Base-by-base conservation (phyloP, 768 basidiomycete species). In the Pisolithus orientalis region DNA sequence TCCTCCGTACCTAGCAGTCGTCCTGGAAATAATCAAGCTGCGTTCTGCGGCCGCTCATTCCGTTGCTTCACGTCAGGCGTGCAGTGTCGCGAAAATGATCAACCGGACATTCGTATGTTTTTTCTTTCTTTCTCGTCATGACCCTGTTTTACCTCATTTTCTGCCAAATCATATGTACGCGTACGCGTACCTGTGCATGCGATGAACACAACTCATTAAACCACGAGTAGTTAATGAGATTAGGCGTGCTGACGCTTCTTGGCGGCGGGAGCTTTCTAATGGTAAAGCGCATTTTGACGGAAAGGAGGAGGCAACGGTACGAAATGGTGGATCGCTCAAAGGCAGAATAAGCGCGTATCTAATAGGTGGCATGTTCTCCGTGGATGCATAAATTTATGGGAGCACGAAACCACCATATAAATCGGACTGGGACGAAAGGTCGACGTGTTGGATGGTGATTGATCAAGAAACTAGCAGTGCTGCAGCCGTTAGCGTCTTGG, bases 211-310 rank as follows among this genome's bases (percentile, higher is more conserved):
- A 8, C 39, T 16, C 50, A 50, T 31, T 31, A 50, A 9, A 2
- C 34, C 39, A 14, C 21, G 40, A 6, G 52, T 27, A 68, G 66
- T 31, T 60, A 24, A 44, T 57, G n/a, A 61, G 62, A 14, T 54
- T 66, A 54, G 66, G 59, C n/a, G 56, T 54, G n/a, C 46, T 68
- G 46, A 61, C 65, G 47, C 53, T 68, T 28, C 57, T 56, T 3
- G 66, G 60, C 9, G 66, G 66, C 14, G 64, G 56, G 0, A 59
- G 66, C 42, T 68, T 68, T 52, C 45, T 68, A 38, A 67, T 63
- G 25, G 66, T 65, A 50, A 68, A 68, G 49, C 66, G 53, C 14
- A 50, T 67, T 25, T 52, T 68, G 57, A 56, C 42, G 6, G 55
- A 61, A 11, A 62, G 68, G 37, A 59, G 66, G 47, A 55, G 59